Base-by-base conservation (phyloP, 495 filamentous ascomycete species). In the Aspergillus asperescens region DNA sequence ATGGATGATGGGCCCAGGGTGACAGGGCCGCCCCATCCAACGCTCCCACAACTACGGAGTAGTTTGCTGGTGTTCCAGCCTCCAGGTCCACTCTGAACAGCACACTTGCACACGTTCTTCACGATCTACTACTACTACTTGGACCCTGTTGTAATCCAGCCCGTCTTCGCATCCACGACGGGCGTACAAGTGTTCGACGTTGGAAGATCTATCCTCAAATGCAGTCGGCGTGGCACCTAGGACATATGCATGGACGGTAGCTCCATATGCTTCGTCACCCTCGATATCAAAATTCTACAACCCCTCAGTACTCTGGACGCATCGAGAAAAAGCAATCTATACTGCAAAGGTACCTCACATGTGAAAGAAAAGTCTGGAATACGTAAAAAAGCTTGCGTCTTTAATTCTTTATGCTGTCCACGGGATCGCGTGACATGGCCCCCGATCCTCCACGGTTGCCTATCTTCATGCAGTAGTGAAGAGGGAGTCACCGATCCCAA, bases 171-270 rank as follows among this genome's bases (percentile, higher is more conserved):
- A 23, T 32, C 39, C 22, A 42, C 28, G 25, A 20, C 29, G 16
- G 31, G 13, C 6, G 23, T 24, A 40, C 42, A 35, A 24, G 15
- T 39, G 24, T 34, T 23, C 46, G 50, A 58, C 45, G 50, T 50
- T 54, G 50, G 45, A 42, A 53, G 20, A 50, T 53, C 49, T 50
- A 50, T 34, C 22, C 32, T 22, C 32, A 38, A 41, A 54, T 16
- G 55, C 55, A 44, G 52, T 52, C 55, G 39, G 48, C 29, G 47
- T 58, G 44, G 38, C 27, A n/a, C n/a, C n/a, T n/a, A 45, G 50
- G 15, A 15, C 47, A 44, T 27, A 50, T 41, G 57, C 57, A 56
- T 54, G 49, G 48, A 39, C 44, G 15, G 38, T 18, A 42, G n/a
- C n/a, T n/a, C n/a, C n/a, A n/a, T n/a, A n/a, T n/a, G n/a, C n/a